Percentiles rank a stretch among this genome's conserved stretches.
phyloP scores from a whole-genome alignment of 805 yeast genomes.

The Lipomyces yamanashiensis region DNA sequence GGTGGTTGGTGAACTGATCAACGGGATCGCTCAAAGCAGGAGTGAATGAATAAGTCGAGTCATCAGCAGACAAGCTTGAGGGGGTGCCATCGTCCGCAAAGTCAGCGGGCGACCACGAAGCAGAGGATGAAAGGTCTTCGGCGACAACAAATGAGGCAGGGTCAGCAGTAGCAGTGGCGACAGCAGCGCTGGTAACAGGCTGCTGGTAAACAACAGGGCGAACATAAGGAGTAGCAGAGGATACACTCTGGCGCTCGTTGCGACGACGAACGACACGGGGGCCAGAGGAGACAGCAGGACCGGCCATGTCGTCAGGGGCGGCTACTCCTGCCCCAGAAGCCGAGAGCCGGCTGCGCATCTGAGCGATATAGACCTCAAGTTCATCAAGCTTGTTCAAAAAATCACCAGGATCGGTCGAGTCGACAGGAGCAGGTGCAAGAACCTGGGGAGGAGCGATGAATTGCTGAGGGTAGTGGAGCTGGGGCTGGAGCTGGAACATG shows the following conservation, averaged over 20 bases:
- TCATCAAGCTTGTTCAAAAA: slow-evolving; percentile 34
- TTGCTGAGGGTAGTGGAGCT: slow-evolving; percentile 14
- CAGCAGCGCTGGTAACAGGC: not conserved
- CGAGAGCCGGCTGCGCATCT: slow-evolving; percentile 30
- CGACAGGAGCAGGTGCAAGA: slow-evolving; percentile 5
- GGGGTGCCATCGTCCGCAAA: slow-evolving; percentile 10
- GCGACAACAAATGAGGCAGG: slow-evolving; percentile 5
- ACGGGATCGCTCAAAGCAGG: slow-evolving; percentile 5
- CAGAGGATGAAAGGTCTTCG: not conserved
- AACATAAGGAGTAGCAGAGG: slow-evolving; percentile 21
- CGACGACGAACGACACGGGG: slow-evolving; percentile 35
- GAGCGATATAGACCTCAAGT: slow-evolving; percentile 33
- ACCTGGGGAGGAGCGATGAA: slow-evolving; percentile 2
- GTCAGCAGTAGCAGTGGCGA: not conserved
- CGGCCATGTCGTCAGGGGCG: not conserved
- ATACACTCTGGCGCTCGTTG: slow-evolving; percentile 25
- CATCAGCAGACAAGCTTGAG: not conserved
- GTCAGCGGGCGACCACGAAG: slow-evolving; percentile 21
- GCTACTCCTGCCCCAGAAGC: not conserved
- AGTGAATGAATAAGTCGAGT: slow-evolving; percentile 6
- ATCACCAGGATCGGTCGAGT: slow-evolving; percentile 22
- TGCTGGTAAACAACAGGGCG: slow-evolving; percentile 10
- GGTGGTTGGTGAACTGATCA: slow-evolving; percentile 7
- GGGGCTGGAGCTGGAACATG: slow-evolving; percentile 30
- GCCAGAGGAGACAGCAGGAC: not conserved